Conservation (phyloP, 768 basidiomycete genomes). For the Psilocybe sp. region DNA sequence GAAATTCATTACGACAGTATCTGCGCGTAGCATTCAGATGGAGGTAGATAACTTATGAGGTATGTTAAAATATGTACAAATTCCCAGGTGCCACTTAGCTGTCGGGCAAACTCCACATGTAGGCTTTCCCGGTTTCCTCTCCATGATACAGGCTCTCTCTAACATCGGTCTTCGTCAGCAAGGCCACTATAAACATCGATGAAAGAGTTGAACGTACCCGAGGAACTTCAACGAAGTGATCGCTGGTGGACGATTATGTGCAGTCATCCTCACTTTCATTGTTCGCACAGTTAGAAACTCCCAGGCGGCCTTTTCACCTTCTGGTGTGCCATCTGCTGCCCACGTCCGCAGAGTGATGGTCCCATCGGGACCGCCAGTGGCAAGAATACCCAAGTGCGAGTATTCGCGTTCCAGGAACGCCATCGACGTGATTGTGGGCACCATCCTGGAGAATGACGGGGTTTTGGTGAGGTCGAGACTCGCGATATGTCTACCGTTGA, state of each 20-base stretch:
- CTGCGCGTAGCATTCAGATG: too few relatives aligned
- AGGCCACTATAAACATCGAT: too few relatives aligned
- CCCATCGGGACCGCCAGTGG: conserved; percentile 75
- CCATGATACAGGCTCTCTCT: conserved; percentile 64
- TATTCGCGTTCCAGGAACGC: conserved; percentile 91
- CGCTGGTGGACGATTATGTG: conserved; percentile 44
- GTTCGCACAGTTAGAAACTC: conserved; percentile 67
- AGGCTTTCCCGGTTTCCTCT: conserved; percentile 61
- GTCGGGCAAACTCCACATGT: conserved; percentile 56
- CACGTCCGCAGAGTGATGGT: conserved; percentile 80
- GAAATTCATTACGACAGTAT: neutral
- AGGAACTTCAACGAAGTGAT: conserved; percentile 81
- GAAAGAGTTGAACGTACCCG: conserved; percentile 46
- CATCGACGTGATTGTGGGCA: conserved; percentile 66
- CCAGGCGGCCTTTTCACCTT: conserved; percentile 69
- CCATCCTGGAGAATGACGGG: conserved; percentile 39
- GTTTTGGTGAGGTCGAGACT: conserved; percentile 56
- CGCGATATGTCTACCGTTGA: conserved; percentile 81
- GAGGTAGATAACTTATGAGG: neutral
- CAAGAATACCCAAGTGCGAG: conserved; percentile 73
- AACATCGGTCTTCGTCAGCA: neutral
- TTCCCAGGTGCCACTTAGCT: conserved; percentile 15
- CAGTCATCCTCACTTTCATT: conserved; percentile 53
- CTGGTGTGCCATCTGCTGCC: conserved; percentile 72
- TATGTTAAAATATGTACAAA: neutral